Percentiles rank a stretch among this genome's conserved stretches.
Evolutionary conservation across 192 early-diverging fungal species (phyloP).

Genomic region (Entomortierella chlamydospora): DNA sequence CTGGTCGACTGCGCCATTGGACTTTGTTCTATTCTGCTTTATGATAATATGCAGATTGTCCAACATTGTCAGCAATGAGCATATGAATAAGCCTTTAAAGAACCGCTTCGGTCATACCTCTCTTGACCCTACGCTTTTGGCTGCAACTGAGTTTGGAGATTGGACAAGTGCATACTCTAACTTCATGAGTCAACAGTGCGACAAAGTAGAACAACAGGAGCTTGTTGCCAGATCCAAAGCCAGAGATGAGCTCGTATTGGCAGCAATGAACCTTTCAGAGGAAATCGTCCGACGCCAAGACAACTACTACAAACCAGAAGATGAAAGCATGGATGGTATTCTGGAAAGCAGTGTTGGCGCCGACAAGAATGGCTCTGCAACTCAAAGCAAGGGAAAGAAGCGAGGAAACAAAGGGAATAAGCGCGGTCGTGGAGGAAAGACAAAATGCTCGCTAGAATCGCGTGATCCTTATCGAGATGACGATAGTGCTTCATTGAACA

Average conservation of each 20-base stretch:
- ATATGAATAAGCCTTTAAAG: not conserved
- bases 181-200: not conserved
- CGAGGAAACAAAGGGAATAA: not conserved
- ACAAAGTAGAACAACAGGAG: not conserved
- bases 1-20: constrained; percentile 4
- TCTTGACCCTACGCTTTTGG: not conserved
- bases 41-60: constrained; percentile 20
- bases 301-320: not conserved
- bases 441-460: not conserved
- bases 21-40: constrained; percentile 28
- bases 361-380: not conserved
- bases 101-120: constrained; percentile 6
- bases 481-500: not conserved
- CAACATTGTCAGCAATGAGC: not conserved
- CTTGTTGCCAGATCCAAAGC: constrained; percentile 14
- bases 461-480: not conserved
- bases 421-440: not conserved
- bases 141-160: not conserved
- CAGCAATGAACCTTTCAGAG: constrained; percentile 45
- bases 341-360: not conserved
- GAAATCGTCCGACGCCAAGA: constrained; percentile 28
- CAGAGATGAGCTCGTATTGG: constrained; percentile 32
- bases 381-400: not conserved
- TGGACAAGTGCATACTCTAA: constrained; percentile 3
- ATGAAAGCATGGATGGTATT: not conserved